Evolutionary conservation across 768 basidiomycete species (phyloP), one percentile per base, ranked within the genome.

Genomic region (Paxillus rubicundulus): DNA sequence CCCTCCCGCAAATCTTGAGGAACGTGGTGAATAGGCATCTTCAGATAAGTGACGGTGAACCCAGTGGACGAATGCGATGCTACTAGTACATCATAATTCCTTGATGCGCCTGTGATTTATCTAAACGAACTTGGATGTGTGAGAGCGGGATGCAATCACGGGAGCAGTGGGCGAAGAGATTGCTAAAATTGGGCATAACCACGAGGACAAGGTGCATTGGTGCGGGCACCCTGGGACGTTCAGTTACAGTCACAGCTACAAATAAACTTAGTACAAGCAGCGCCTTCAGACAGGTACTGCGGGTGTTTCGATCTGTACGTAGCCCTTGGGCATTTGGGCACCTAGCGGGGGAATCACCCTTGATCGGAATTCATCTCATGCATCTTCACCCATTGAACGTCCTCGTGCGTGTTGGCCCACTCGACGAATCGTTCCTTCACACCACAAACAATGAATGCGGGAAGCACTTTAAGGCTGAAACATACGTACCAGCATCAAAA

Each of bases 301-400:
- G 33, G 43, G 18, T 16, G 34, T 17, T 46, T 49, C 24, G 3
- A 4, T 34, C 37, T 56, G 57, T 39, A 54, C 55, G 37, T 55
- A 71, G 41, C 79, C 81, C 18, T 66, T 64, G 17, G 86, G 84
- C 84, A 86, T 84, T 57, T 66, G 68, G 1, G 82, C 84, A 9
- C 77, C 79, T 14, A 70, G 51, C 0, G 72, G 69, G 0, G 82
- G 77, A 27, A 74, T 64, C 43, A 74, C 76, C 57, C 79, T 80
- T 18, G 69, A 70, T 53, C 84, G 77, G 62, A 86, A 86, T 32
- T 84, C 78, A 88, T 85, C 52, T 86, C 81, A 56, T 79, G 76
- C 80, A 87, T 80, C 10, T 82, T 80, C 24, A 82, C 84, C 83
- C 84, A 89, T 50, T 87, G 75, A 3, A 89, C 79, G 44, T 82